Base-by-base conservation (phyloP, 176 grass and related monocot species). In the Saccharum officinarum region DNA sequence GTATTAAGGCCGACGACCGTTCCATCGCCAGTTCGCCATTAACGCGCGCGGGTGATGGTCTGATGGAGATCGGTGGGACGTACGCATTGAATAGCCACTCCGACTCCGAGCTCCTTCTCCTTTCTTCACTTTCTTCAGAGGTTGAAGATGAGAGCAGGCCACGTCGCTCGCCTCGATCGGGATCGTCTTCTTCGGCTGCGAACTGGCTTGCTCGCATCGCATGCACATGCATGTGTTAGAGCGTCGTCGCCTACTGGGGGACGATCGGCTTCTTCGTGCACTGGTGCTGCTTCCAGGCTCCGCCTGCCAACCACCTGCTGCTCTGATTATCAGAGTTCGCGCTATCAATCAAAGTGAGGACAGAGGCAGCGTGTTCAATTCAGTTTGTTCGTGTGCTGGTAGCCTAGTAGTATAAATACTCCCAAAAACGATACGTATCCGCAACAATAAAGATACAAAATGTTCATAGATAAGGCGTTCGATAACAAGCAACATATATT, bases 1-100 rank as follows among this genome's bases (percentile, higher is more conserved):
- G 28, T 28, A 28, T 33, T 33, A 33, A 33, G 6, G 38, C 38
- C 38, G 38, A 44, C 41, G 41, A 11, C 41, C 41, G 41, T 46
- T 50, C 39, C 16, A 66, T 72, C 77, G 1, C 50, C 57, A 25
- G 57, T 62, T 62, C 59, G 55, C 44, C 74, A 85, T 78, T 60
- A 45, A 78, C 34, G 34, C 28, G 4, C 70, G 67, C 7, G 12
- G 5, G 44, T 7, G n/a, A 62, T 61, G 59, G 59, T 61, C 59
- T 59, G 59, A 73, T 15, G 30, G 54, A 25, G 67, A 65, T 40
- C 57, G 14, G 8, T 49, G 28, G 39, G 76, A 37, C 59, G 59
- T 62, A 62, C 28, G 77, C 49, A 78, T 85, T 85, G 31, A 80
- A 80, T 49, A 28, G 52, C 47, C 74, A 45, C 59, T 7, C 6